Evolutionary conservation across 345 rosid genomes (phyloP).

Genomic region (Sisymbrium irio): DNA sequence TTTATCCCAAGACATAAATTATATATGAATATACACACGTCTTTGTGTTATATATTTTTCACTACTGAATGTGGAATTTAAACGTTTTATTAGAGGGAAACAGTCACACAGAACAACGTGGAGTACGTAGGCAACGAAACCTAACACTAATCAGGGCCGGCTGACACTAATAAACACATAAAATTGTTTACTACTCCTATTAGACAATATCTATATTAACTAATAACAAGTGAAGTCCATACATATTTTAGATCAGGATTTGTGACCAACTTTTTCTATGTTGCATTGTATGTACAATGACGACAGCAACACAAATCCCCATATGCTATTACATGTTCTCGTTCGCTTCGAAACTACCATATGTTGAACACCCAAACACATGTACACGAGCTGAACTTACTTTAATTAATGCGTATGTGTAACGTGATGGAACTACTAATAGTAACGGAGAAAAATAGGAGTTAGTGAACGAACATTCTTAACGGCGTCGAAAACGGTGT

Average conservation of each 20-base stretch:
- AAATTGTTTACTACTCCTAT: background rate
- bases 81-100: conserved; percentile 11
- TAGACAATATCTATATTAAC: background rate
- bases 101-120: conserved; percentile 4
- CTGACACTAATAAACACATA: background rate
- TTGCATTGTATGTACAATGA: too few species aligned
- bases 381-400: too few species aligned
- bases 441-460: background rate
- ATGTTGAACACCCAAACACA: too few species aligned
- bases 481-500: conserved; percentile 67
- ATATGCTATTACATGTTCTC: too few species aligned
- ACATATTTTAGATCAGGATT: background rate
- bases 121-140: background rate
- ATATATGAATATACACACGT: background rate
- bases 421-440: conserved; percentile 5
- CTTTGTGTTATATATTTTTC: too few species aligned
- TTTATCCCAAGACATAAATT: too few species aligned
- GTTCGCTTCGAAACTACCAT: too few species aligned
- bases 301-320: too few species aligned
- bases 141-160: too few species aligned
- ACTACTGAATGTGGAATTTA: background rate
- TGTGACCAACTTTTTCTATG: background rate
- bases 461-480: conserved; percentile 51
- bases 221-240: background rate
- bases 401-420: background rate